These are phyloP conservation scores for Leccinum boreale DNA, from an alignment of 768 basidiomycete species.

Conservation along the genomic window DNA sequence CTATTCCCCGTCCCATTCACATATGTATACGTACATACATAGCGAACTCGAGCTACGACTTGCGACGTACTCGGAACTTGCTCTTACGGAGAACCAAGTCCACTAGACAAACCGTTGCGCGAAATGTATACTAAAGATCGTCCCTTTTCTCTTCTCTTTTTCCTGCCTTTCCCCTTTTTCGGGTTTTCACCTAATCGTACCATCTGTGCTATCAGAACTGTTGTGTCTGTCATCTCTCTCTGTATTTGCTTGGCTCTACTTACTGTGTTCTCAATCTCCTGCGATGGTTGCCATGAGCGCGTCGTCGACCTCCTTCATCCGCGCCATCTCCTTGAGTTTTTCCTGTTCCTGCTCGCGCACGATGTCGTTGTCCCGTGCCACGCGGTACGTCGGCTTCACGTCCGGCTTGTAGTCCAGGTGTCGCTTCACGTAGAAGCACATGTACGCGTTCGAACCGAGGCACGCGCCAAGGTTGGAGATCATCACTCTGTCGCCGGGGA, in stretches of 20 bases:
- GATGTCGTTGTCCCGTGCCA: constrained; percentile 63
- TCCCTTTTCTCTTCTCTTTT: background rate
- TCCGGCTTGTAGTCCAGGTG: constrained; percentile 80
- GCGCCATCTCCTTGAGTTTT: constrained; percentile 49
- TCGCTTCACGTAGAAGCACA: constrained; percentile 94
- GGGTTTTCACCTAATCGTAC: background rate
- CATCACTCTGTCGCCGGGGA: constrained; percentile 52
- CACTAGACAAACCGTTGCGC: constrained; percentile 11
- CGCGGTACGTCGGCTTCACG: constrained; percentile 64
- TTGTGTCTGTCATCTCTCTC: background rate
- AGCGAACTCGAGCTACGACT: constrained; percentile 2
- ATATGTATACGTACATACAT: constrained; percentile 4
- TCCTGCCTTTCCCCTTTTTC: background rate
- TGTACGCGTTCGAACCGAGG: constrained; percentile 76
- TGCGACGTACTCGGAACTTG: constrained; percentile 6
- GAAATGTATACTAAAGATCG: constrained; percentile 8
- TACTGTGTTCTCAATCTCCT: constrained; percentile 13
- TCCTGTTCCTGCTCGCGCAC: constrained; percentile 58
- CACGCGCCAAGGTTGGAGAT: constrained; percentile 65
- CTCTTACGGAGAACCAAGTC: background rate
- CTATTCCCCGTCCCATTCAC: background rate
- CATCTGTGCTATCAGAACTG: background rate
- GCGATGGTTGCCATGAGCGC: constrained; percentile 50
- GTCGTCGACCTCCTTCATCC: constrained; percentile 62
- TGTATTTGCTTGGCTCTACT: background rate